phyloP scores from a whole-genome alignment of 2,329 filamentous ascomycete species.

The Thermothelomyces thermophilus region DNA sequence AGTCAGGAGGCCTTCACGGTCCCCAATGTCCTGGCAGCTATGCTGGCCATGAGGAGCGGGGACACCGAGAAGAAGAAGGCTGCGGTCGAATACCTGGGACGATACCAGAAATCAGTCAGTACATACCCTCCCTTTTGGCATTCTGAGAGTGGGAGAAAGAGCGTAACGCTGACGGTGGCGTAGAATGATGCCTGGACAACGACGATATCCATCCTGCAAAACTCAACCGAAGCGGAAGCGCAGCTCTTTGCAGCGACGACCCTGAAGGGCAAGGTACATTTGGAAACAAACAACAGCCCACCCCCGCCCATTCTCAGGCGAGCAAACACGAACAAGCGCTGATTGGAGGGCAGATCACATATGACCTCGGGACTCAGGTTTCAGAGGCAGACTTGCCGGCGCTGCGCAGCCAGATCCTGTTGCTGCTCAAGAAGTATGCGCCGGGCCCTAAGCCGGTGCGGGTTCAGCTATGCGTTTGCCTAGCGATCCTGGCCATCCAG shows the following conservation, averaged over 20 bases:
- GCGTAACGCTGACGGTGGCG: conserved; percentile 3
- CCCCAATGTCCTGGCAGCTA: conserved; percentile 68
- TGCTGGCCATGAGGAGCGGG: conserved; percentile 85
- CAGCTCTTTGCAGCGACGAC: conserved; percentile 96
- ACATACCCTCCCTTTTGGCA: background rate
- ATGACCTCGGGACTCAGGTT: conserved; percentile 82
- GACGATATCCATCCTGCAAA: conserved; percentile 80
- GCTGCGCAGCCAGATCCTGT: conserved; percentile 76
- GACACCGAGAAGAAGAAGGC: conserved; percentile 82
- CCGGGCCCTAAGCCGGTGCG: conserved; percentile 77
- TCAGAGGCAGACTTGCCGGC: conserved; percentile 65
- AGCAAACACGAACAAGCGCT: conserved; percentile 1
- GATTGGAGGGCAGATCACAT: conserved; percentile 70
- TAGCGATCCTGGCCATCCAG: conserved; percentile 92
- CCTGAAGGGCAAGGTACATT: conserved; percentile 85
- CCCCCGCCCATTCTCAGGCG: too few relatives aligned
- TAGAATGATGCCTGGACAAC: conserved; percentile 88
- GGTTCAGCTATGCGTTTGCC: conserved; percentile 88
- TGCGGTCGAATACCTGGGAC: conserved; percentile 76
- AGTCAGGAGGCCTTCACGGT: conserved; percentile 69
- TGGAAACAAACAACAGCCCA: too few relatives aligned
- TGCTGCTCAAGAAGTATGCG: conserved; percentile 73
- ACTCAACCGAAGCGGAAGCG: conserved; percentile 71
- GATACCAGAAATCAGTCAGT: conserved; percentile 95
- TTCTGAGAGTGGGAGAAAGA: background rate